A percentile compares a stretch with the other conserved stretches of the same genome.
These are phyloP conservation scores for Selenicereus undatus DNA, from an alignment of 148 eudicot genomes.

Conservation along the genomic window DNA sequence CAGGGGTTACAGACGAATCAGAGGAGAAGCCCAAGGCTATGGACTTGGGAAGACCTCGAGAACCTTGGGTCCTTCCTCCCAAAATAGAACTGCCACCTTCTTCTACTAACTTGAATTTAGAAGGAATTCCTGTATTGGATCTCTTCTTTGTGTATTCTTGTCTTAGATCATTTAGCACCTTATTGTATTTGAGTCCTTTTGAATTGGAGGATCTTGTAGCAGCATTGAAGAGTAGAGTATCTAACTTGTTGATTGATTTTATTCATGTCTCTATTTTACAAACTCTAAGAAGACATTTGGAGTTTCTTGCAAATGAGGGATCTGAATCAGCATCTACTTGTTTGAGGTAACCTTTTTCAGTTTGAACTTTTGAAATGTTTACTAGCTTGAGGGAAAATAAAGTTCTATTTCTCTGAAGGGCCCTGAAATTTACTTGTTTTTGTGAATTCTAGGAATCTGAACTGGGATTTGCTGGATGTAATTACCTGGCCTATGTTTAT, in stretches of 20 bases:
- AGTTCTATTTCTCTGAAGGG: background rate
- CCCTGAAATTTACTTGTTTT: constrained; percentile 20
- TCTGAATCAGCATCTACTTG: constrained; percentile 61
- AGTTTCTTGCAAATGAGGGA: constrained; percentile 62
- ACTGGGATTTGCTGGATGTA: constrained; percentile 91
- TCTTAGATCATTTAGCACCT: constrained; percentile 81
- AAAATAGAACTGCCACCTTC: constrained; percentile 73
- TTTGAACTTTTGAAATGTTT: constrained; percentile 8
- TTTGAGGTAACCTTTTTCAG: constrained; percentile 56
- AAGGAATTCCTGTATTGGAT: constrained; percentile 59
- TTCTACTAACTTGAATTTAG: constrained; percentile 53
- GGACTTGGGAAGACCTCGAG: constrained; percentile 33
- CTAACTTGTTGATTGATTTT: constrained; percentile 62
- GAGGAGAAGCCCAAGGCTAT: constrained; percentile 36
- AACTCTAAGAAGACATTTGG: constrained; percentile 69
- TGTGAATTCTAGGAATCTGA: constrained; percentile 54
- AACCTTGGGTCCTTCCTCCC: constrained; percentile 38
- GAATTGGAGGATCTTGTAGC: constrained; percentile 78
- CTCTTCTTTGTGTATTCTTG: constrained; percentile 81
- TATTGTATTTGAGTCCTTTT: constrained; percentile 85
- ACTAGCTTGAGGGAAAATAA: constrained; percentile 8
- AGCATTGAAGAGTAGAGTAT: constrained; percentile 51
- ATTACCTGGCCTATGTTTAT: constrained; percentile 90
- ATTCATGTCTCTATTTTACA: constrained; percentile 77
- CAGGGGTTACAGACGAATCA: constrained; percentile 38